phyloP scores from a whole-genome alignment of 1,284 basidiomycete species.

The Puccinia triticina region DNA sequence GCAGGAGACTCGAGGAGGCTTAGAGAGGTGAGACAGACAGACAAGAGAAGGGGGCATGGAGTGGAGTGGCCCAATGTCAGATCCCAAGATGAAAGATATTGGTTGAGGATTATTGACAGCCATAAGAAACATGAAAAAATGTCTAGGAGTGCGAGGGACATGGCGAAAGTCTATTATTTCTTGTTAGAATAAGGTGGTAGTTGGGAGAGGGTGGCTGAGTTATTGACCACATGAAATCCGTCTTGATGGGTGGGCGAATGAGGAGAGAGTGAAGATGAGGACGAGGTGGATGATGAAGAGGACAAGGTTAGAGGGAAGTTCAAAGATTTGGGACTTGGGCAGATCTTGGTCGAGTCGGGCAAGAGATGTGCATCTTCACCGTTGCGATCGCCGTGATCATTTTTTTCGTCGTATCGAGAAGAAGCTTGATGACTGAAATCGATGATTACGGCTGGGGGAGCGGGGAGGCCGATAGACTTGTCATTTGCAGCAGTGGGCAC shows the following conservation, averaged over 20 bases:
- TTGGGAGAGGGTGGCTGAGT: not conserved
- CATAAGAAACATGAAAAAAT: too few species aligned
- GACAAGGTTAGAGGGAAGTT: slow-evolving; percentile 10
- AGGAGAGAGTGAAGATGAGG: slow-evolving; percentile 4
- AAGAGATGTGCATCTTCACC: not conserved
- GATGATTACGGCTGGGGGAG: not conserved
- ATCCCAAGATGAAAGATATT: slow-evolving; percentile 6
- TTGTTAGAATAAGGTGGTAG: not conserved
- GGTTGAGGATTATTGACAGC: too few species aligned
- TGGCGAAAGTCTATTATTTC: not conserved
- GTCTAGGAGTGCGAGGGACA: not conserved
- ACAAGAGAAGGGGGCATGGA: not conserved
- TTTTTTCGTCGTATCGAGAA: slow-evolving; percentile 2
- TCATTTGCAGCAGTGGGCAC: not conserved
- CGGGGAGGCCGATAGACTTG: not conserved
- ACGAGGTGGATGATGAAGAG: not conserved
- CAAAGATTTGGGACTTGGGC: slow-evolving; percentile 3
- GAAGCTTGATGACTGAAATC: not conserved
- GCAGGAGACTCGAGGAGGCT: not conserved
- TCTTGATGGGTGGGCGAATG: slow-evolving; percentile 11
- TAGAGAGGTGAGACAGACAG: not conserved
- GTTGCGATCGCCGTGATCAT: not conserved
- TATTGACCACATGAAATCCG: slow-evolving; percentile 18
- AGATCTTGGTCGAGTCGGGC: not conserved
- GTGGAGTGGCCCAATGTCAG: not conserved